phyloP scores from a whole-genome alignment of 257 asterid genomes.

The Paulownia fortunei region DNA sequence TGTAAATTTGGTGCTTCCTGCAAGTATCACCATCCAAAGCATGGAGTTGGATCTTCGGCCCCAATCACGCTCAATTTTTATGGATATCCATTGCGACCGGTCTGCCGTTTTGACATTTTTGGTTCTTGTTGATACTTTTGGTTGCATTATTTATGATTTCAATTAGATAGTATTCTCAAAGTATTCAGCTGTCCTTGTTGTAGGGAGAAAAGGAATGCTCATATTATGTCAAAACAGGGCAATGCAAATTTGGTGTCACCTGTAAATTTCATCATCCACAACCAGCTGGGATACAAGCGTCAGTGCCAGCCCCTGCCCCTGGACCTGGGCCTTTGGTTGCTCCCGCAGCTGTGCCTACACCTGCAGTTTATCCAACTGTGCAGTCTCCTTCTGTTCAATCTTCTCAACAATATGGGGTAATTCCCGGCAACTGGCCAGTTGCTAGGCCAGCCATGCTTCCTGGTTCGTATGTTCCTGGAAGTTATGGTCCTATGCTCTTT shows the following conservation, averaged over 20 bases:
- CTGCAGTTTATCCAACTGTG: constrained; percentile 64
- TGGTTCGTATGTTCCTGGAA: constrained; percentile 78
- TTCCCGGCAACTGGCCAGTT: constrained; percentile 83
- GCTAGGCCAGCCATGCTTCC: constrained; percentile 80
- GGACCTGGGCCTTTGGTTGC: constrained; percentile 59
- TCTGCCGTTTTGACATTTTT: constrained; percentile 40
- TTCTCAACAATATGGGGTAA: constrained; percentile 87
- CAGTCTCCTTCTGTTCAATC: constrained; percentile 81
- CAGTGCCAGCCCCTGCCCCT: constrained; percentile 49
- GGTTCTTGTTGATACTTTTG: background rate
- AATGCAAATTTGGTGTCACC: constrained; percentile 88
- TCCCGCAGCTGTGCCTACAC: constrained; percentile 62
- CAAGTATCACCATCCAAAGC: constrained; percentile 97
- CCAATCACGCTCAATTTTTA: constrained; percentile 62
- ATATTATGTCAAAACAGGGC: constrained; percentile 84
- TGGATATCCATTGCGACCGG: constrained; percentile 93
- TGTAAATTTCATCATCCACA: constrained; percentile 98
- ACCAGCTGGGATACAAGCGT: constrained; percentile 71
- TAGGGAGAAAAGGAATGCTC: constrained; percentile 98
- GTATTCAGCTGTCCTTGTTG: constrained; percentile 29
- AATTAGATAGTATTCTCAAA: constrained; percentile 23
- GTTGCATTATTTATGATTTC: background rate
- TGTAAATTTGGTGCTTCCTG: constrained; percentile 96
- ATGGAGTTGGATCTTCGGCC: constrained; percentile 73
- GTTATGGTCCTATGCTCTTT: constrained; percentile 76